Base-by-base conservation (phyloP, 139 green algal genomes). In the Chlorella sp. region DNA sequence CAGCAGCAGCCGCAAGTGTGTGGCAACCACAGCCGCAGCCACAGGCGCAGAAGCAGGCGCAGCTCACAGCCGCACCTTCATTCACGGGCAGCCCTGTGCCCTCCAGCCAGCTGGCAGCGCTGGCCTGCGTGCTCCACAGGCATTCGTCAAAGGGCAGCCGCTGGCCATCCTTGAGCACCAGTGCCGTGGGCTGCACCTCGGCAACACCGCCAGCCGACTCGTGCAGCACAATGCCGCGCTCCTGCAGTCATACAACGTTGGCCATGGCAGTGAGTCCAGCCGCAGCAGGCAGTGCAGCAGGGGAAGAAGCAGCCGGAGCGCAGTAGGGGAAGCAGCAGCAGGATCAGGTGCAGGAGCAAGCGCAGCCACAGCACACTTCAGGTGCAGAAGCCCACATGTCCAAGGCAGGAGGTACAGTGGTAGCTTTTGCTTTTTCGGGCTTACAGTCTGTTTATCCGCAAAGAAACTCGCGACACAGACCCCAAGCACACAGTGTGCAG, bases 91-190 rank as follows among this genome's bases (percentile, higher is more conserved):
- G 68, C 12, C 91, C 86, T 53, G 93, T 96, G 3, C 89, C 79
- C 0, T 77, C 82, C 48, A 99, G 90, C 97, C 97, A 99, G 26
- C 78, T 9, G 12, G 96, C 90, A 0, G 95, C 91, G 18, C 86
- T 91, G 0, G 98, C 97, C 82, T 98, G 93, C 12, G 98, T 99
- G 94, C 97, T 99, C 97, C 98, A 99, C 30, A 99, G 88, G 86
- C 95, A 98, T 83, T 97, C 96, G 86, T 99, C 96, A 92, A 97
- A 98, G 32, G 64, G 7, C 3, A 94, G 19, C 2, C 61, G 21
- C 5, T 12, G 34, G 0, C 95, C 96, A 24, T 91, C 88, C 4
- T 39, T 64, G 32, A 96, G 79, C 0, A 85, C 15, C n/a, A 99
- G 86, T 28, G 26, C 32, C 0, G 90, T 86, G 4, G 89, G 40